Base-by-base conservation (phyloP, 192 early-diverging fungal genomes). In the Coemansia sp. region DNA sequence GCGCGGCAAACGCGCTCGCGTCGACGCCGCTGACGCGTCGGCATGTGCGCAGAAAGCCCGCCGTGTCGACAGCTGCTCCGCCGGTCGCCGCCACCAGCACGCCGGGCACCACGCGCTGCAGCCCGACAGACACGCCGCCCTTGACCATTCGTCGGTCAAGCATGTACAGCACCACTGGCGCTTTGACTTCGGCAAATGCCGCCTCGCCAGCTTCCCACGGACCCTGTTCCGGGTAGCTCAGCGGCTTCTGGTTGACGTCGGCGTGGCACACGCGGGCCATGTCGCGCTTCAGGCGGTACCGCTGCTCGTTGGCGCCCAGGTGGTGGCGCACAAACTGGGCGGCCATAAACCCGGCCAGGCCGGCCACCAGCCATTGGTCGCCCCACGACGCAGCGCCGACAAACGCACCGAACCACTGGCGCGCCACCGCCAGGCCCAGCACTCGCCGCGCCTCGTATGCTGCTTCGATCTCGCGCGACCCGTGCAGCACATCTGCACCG, bases 361-460 rank as follows among this genome's bases (percentile, higher is more conserved):
- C 95, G 41, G 85, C 66, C 6, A 90, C 87, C 14, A 99, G 73
- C 97, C 97, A 99, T 23, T 86, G 84, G 76, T 99, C 97, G 6
- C 85, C 83, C 90, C 92, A 86, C 17, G 69, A 68, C 57, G 84
- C 83, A 4, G 87, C 83, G 35, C 81, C 68, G 41, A 99, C 87
- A 65, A 90, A 93, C 17, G 91, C 86, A 10, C 96, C 96, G 74
- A 98, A 96, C 96, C 96, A 99, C 85, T 99, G 97, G 47, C 86
- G 75, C 17, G 91, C 91, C 5, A 97, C 68, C 0, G 87, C 88
- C 43, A 87, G 71, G 17, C 85, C 87, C 45, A 99, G 66, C 22
- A 74, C 55, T 6, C 85, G 85, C 49, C 93, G 84, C 3, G 93
- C 92, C 54, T 91, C 90, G 63, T 92, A 97, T 5, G 85, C 87